Evolutionary conservation across 305 asterid genomes (phyloP).

Genomic region (Rubia peregrina): DNA sequence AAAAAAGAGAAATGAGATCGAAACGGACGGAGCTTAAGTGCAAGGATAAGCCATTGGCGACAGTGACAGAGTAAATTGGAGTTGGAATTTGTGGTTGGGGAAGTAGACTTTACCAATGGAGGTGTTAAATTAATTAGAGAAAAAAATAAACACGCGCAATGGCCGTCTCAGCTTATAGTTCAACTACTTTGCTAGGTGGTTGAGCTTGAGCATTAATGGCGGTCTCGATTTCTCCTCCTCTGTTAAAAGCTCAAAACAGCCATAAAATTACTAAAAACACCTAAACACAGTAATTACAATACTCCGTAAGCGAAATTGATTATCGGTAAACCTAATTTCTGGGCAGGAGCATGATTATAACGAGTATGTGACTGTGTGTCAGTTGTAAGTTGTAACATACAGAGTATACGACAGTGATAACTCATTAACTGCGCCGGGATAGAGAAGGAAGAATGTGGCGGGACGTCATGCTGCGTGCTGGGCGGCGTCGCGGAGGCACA

Average conservation of each 20-base stretch:
- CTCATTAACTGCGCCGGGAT: slow-evolving; percentile 22
- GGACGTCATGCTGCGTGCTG: not conserved
- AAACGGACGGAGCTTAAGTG: slow-evolving; percentile 12
- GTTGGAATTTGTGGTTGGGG: slow-evolving; percentile 46
- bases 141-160: slow-evolving; percentile 2
- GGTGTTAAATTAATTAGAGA: slow-evolving; percentile 17
- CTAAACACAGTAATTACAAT: no score
- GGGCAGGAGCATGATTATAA: not conserved
- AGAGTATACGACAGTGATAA: slow-evolving; percentile 16
- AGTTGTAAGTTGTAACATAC: no score
- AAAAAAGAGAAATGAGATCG: not conserved
- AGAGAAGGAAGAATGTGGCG: slow-evolving; percentile 18
- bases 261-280: not conserved
- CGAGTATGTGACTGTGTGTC: not conserved
- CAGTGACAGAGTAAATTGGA: slow-evolving; percentile 19
- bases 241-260: slow-evolving; percentile 3
- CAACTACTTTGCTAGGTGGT: slow-evolving; percentile 26
- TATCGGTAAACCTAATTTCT: not conserved
- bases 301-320: not conserved
- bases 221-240: not conserved
- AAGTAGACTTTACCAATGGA: not conserved
- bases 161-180: not conserved
- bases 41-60: slow-evolving; percentile 24
- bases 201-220: slow-evolving; percentile 47
- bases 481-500: not conserved